Evolutionary conservation across 1,284 basidiomycete species (phyloP).

Genomic region (Ceratorhiza oryzae-sativae): DNA sequence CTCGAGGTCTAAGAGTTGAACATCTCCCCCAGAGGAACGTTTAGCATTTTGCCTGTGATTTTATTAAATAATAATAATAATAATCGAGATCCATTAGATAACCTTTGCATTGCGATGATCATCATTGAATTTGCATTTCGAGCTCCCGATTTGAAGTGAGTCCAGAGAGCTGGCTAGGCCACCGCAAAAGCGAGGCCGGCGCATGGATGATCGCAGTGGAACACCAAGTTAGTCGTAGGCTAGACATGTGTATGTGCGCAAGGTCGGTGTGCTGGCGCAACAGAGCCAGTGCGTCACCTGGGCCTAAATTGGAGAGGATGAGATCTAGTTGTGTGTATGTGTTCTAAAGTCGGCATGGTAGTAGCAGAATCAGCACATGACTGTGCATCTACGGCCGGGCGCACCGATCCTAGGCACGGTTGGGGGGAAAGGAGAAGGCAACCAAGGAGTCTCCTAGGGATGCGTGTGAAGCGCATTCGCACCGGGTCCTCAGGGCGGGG

Average conservation of each 20-base stretch:
- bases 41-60: not conserved
- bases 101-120: conserved; percentile 21
- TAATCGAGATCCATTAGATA: conserved; percentile 30
- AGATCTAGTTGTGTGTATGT: conserved; percentile 9
- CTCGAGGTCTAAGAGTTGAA: not conserved
- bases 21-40: not conserved
- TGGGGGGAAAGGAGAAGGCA: conserved; percentile 12
- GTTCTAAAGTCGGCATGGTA: not conserved
- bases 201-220: conserved; percentile 3
- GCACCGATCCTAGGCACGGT: conserved; percentile 24
- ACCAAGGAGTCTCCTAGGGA: conserved; percentile 25
- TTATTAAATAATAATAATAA: not conserved
- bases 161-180: conserved; percentile 8
- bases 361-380: conserved; percentile 16
- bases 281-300: not conserved
- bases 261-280: not conserved
- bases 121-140: conserved; percentile 3
- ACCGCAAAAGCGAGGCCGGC: conserved; percentile 12
- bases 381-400: conserved; percentile 23
- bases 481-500: conserved; percentile 12
- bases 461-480: conserved; percentile 27
- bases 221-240: not conserved
- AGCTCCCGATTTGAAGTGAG: conserved; percentile 22
- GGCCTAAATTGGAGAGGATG: not conserved
- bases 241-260: not conserved